Evolutionary conservation across 2,329 filamentous ascomycete genomes (phyloP), one percentile per base, ranked within the genome.

Genomic region (Chrysoporthe puriensis): DNA sequence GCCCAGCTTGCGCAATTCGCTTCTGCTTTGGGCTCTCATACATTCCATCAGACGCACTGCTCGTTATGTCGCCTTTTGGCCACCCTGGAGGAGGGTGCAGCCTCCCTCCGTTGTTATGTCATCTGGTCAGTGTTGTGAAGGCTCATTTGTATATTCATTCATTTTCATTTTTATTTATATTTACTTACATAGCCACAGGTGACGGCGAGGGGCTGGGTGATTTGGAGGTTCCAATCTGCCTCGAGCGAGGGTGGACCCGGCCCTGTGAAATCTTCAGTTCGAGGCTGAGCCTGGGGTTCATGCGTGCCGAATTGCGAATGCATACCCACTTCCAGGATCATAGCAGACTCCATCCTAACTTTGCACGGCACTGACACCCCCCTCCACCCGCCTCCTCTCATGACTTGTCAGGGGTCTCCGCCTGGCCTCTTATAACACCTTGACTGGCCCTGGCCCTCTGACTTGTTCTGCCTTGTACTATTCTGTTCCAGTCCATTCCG

Each of bases 391-490:
- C 21, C 50, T 13, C 21, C 16, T 34, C 13, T 34, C 50, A 54
- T 54, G 16, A 32, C 21, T 32, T 32, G 50, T 34, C 50, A 34
- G 50, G 50, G 50, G 50, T 54, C 50, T 54, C 32, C 64, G 71
- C 71, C 43, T 42, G 18, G 50, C 26, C 43, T 69, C 70, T 69
- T 73, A 72, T 73, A 73, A 72, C 67, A 63, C 70, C 67, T 62
- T 46, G 40, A 65, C 64, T 63, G 59, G 64, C 66, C 67, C 62
- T 66, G 63, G 69, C 46, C 26, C 26, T 62, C 59, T 73, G 70
- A 70, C 70, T 70, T 72, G 44, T 69, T 26, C 26, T 26, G 26
- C 26, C 26, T 26, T 26, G 26, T 56, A 57, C 18, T 42, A 50
- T 42, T 65, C 56, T 64, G 26, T 43, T 70, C 70, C 71, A 71